A percentile compares a stretch with the other conserved stretches of the same genome.
These are phyloP conservation scores for Thalassiosira mediterranea DNA, from an alignment of 352 stramenopile species.

Conservation along the genomic window DNA sequence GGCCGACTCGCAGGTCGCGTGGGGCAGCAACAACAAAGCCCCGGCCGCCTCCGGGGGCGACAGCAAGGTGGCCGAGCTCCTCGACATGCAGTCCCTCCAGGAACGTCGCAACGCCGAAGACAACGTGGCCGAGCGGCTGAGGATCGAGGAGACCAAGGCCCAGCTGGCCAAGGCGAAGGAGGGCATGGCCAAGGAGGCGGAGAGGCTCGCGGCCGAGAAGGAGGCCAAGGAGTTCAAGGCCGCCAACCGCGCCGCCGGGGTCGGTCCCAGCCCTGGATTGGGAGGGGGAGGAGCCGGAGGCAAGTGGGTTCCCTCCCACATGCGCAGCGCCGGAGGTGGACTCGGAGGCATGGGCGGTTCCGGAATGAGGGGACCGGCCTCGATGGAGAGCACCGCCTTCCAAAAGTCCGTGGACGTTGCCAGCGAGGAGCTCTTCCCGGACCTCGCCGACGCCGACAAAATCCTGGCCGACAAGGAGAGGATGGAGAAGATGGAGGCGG, in stretches of 20 bases:
- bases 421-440: slow-evolving; percentile 81
- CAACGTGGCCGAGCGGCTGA: slow-evolving; percentile 77
- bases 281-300: slow-evolving; percentile 18
- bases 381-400: slow-evolving; percentile 23
- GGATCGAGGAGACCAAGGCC: slow-evolving; percentile 83
- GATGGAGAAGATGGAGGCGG: slow-evolving; percentile 40
- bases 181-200: slow-evolving; percentile 81
- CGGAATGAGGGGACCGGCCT: slow-evolving; percentile 18
- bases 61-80: slow-evolving; percentile 64
- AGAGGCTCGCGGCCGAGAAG: slow-evolving; percentile 71
- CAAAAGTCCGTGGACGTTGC: slow-evolving; percentile 64
- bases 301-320: slow-evolving; percentile 66
- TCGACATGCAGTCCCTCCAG: slow-evolving; percentile 79
- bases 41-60: slow-evolving; percentile 23
- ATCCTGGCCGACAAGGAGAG: slow-evolving; percentile 80
- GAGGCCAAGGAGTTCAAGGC: slow-evolving; percentile 68
- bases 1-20: slow-evolving; percentile 23
- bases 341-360: slow-evolving; percentile 4
- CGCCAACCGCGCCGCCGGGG: slow-evolving; percentile 7
- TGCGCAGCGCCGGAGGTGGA: slow-evolving; percentile 31
- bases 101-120: slow-evolving; percentile 60
- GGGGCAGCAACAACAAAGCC: slow-evolving; percentile 28
- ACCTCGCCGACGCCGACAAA: slow-evolving; percentile 76
- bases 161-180: slow-evolving; percentile 75
- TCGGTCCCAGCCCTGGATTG: slow-evolving; percentile 6